Conservation (phyloP, 257 asterid genomes). For the Salvia rosmarinus region DNA sequence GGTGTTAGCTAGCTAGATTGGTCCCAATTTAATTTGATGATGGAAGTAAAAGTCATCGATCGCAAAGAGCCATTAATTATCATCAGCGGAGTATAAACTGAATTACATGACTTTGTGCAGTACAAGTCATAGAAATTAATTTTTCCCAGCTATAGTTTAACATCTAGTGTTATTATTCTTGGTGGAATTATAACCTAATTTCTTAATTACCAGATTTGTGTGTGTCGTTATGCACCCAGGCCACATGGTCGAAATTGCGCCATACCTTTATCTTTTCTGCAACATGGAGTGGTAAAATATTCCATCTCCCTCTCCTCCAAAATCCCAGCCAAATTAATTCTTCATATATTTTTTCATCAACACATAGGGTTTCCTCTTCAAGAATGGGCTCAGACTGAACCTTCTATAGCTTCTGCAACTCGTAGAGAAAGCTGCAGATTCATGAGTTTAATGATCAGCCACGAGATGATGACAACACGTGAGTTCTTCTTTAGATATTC, state of each 20-base stretch:
- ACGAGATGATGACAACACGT: conserved; percentile 29
- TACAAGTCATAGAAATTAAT: conserved; percentile 33
- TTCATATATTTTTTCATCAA: conserved; percentile 1
- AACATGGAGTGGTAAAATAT: conserved; percentile 49
- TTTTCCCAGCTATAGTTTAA: conserved; percentile 32
- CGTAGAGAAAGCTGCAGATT: conserved; percentile 10
- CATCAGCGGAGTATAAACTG: conserved; percentile 31
- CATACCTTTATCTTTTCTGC: conserved; percentile 54
- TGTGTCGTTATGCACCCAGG: conserved; percentile 36
- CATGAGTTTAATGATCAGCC: conserved; percentile 31
- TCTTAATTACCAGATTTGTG: not conserved
- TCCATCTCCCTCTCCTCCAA: conserved; percentile 41
- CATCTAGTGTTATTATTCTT: conserved; percentile 6
- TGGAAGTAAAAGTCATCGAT: conserved; percentile 39
- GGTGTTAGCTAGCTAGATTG: conserved; percentile 46
- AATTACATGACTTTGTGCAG: conserved; percentile 20
- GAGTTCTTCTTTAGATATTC: conserved; percentile 37
- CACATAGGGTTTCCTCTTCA: conserved; percentile 30
- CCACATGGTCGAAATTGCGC: conserved; percentile 57
- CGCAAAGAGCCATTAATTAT: conserved; percentile 30
- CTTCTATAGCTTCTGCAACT: not conserved
- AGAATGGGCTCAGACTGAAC: conserved; percentile 16
- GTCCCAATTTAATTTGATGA: conserved; percentile 47
- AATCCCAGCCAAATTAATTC: conserved; percentile 30
- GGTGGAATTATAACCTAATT: not conserved